Conservation (phyloP, 2,329 filamentous ascomycete genomes). For the Colletotrichum somersetense region DNA sequence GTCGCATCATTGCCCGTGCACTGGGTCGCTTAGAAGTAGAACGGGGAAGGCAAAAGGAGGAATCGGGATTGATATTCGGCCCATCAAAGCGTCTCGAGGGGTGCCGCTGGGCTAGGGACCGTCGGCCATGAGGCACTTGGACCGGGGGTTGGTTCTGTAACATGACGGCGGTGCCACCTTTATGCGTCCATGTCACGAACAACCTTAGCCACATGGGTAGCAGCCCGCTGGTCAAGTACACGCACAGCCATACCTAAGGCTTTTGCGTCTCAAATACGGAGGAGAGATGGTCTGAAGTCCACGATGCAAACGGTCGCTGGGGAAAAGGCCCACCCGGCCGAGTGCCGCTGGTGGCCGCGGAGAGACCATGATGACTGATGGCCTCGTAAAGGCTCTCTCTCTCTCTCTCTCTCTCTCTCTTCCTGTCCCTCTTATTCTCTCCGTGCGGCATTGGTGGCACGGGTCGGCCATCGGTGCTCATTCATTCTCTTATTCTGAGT, state of each 20-base stretch:
- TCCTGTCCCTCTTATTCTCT: no score
- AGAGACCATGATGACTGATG: neutral
- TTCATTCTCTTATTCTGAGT: no score
- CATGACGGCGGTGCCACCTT: slow-evolving; percentile 27
- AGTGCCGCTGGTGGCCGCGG: neutral
- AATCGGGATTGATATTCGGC: no score
- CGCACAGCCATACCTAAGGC: neutral
- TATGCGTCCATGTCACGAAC: slow-evolving; percentile 26
- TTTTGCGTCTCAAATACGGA: slow-evolving; percentile 14
- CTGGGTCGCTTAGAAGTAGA: neutral
- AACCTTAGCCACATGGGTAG: neutral
- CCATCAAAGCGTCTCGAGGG: no score
- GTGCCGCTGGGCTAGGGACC: neutral
- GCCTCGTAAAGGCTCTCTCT: neutral
- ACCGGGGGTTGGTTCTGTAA: slow-evolving; percentile 31
- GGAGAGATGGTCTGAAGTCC: slow-evolving; percentile 1
- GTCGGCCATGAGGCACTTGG: slow-evolving; percentile 22
- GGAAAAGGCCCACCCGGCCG: neutral
- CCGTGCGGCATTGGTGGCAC: neutral
- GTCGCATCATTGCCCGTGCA: slow-evolving; percentile 20
- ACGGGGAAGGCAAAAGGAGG: neutral
- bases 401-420: no score
- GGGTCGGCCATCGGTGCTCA: neutral
- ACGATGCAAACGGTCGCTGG: neutral
- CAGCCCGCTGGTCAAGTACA: neutral